Evolutionary conservation across 2,329 filamentous ascomycete species (phyloP).

Genomic region (Nemania diffusa): DNA sequence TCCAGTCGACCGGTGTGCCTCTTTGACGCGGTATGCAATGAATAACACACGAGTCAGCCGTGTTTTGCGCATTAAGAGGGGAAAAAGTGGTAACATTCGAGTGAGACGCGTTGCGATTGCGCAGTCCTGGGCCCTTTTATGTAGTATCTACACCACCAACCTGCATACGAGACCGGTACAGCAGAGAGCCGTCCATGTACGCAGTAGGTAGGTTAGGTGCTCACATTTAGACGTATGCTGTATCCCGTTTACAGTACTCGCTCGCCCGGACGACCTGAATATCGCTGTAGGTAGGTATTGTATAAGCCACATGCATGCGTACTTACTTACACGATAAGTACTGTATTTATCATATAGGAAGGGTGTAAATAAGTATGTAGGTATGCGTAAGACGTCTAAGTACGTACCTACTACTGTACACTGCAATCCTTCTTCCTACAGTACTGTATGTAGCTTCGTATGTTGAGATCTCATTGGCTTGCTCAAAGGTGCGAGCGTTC

Average conservation of each 20-base stretch:
- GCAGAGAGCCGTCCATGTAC: neutral
- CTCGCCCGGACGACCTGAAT: neutral
- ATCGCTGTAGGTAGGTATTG: neutral
- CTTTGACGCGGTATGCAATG: constrained; percentile 10
- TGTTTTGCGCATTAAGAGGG: constrained; percentile 12
- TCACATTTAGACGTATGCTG: neutral
- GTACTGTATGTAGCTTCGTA: no score
- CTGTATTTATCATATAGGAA: no score
- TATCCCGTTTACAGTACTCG: neutral
- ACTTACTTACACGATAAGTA: neutral
- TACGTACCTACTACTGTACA: no score
- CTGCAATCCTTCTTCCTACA: constrained; percentile 9
- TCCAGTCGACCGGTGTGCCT: neutral
- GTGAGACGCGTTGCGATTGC: neutral
- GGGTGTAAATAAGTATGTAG: no score
- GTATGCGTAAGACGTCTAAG: no score
- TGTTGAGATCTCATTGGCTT: constrained; percentile 17
- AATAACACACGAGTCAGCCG: constrained; percentile 25
- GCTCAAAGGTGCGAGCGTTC: neutral
- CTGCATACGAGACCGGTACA: neutral
- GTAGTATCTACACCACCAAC: neutral
- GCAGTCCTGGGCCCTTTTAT: neutral
- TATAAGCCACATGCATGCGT: no score
- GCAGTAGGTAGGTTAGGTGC: no score
- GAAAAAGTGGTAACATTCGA: neutral